Percentiles rank a stretch among this genome's conserved stretches.
phyloP scores from a whole-genome alignment of 176 grass and related monocot species.

The Triticum urartu region DNA sequence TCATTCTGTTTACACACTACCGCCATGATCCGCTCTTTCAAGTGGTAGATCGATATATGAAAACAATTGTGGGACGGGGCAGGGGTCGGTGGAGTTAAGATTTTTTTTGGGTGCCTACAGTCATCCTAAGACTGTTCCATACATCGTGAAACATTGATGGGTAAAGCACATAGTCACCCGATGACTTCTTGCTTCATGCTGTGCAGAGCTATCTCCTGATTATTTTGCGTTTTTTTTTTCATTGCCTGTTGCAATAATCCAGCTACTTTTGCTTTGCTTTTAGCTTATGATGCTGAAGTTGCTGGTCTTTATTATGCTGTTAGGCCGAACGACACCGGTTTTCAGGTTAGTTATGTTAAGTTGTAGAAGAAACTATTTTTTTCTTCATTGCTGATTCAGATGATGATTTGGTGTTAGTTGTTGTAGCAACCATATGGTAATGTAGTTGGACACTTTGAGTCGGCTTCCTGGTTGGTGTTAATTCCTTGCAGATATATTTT shows the following conservation, averaged over 20 bases:
- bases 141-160: conserved; percentile 7
- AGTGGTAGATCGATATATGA: not conserved
- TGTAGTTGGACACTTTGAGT: conserved; percentile 4
- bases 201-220: not conserved
- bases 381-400: conserved; percentile 5
- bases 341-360: conserved; percentile 56
- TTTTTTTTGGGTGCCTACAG: not conserved
- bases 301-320: conserved; percentile 84
- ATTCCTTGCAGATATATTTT: not conserved
- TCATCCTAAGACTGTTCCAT: not conserved
- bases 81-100: not conserved
- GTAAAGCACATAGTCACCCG: not conserved
- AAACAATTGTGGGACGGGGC: not conserved
- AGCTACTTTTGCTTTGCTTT: conserved; percentile 38
- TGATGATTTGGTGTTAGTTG: not conserved
- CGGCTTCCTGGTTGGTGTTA: not conserved
- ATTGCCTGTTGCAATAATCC: not conserved
- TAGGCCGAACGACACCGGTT: conserved; percentile 64
- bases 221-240: not conserved
- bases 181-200: not conserved
- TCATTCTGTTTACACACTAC: not conserved
- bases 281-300: conserved; percentile 96
- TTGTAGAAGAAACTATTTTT: not conserved
- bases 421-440: not conserved
- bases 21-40: not conserved